phyloP scores from a whole-genome alignment of 257 asterid species.

The Solanum neorickii region DNA sequence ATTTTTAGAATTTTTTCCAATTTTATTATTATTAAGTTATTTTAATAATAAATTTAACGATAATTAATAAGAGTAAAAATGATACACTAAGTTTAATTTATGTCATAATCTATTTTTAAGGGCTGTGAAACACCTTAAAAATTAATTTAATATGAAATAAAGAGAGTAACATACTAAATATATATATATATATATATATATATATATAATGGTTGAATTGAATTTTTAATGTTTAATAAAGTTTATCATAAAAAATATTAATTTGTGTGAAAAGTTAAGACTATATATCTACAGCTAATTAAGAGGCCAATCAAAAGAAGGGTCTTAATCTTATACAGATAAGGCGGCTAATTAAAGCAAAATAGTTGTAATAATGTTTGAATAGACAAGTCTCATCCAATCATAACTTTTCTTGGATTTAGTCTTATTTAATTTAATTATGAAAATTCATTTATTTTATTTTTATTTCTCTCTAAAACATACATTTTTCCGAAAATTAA shows the following conservation, averaged over 20 bases:
- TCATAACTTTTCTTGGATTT: background rate
- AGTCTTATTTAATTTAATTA: background rate
- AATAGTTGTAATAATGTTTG: background rate
- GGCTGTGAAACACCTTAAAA: accelerated
- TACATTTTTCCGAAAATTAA: background rate
- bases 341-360: background rate
- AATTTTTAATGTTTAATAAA: background rate
- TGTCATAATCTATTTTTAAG: no score
- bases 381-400: background rate
- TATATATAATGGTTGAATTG: background rate
- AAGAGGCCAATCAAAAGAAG: background rate
- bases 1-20: accelerated
- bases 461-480: background rate
- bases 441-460: background rate
- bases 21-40: no score
- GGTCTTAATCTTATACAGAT: background rate
- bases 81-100: accelerated
- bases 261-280: background rate
- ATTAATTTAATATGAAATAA: no score
- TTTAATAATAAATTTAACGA: no score
- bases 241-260: background rate
- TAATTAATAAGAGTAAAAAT: no score
- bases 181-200: background rate
- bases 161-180: background rate
- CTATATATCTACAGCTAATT: background rate